Percentiles rank a stretch among this genome's conserved stretches.
Conservation (phyloP, 352 stramenopile species). For the Phytophthora pistaciae region DNA sequence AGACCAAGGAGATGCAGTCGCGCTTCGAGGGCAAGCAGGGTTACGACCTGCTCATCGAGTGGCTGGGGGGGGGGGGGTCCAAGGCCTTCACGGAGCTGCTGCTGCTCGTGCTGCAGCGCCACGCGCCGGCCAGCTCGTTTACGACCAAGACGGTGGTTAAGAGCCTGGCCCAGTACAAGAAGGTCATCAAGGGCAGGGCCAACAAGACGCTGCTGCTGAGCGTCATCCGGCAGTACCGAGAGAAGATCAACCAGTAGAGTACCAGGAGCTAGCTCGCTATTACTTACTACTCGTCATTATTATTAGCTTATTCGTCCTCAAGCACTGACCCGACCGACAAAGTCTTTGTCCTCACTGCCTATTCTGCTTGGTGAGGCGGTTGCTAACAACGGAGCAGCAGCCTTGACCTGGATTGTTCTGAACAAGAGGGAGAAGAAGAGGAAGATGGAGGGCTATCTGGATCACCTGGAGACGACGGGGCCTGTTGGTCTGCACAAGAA, state of each 20-base stretch:
- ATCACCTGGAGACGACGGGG: slow-evolving; percentile 51
- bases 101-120: slow-evolving; percentile 61
- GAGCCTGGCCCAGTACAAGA: slow-evolving; percentile 33
- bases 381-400: no score
- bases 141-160: slow-evolving; percentile 59
- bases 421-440: not conserved
- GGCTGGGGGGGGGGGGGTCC: slow-evolving; percentile 59
- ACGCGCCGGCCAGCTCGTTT: slow-evolving; percentile 57
- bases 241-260: slow-evolving; percentile 33
- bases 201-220: slow-evolving; percentile 63
- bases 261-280: no score
- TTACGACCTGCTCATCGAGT: slow-evolving; percentile 67
- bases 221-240: slow-evolving; percentile 46
- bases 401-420: not conserved
- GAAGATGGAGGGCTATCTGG: slow-evolving; percentile 68
- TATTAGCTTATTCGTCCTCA: no score
- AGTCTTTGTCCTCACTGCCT: no score
- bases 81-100: slow-evolving; percentile 55
- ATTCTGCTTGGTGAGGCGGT: not conserved
- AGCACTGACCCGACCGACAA: no score
- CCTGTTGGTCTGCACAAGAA: slow-evolving; percentile 45
- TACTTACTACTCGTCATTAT: no score
- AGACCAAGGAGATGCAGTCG: slow-evolving; percentile 33
- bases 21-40: slow-evolving; percentile 68
- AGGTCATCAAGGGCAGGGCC: slow-evolving; percentile 39